phyloP scores from a whole-genome alignment of 371 early-diverging fungal species.

The Parasitella parasitica region DNA sequence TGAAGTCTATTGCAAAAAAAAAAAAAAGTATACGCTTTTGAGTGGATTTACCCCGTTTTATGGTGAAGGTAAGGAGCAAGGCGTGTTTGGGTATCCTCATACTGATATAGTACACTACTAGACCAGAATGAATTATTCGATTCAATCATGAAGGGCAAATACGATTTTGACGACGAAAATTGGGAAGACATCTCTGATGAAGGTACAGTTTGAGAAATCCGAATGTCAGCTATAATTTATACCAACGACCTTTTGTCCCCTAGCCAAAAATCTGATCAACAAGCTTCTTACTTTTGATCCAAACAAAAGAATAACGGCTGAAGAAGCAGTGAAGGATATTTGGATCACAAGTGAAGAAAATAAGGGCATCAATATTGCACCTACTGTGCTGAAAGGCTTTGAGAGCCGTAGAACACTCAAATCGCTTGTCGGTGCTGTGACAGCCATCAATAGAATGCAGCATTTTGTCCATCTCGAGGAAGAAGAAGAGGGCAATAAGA shows the following conservation, averaged over 20 bases:
- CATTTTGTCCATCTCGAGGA: neutral
- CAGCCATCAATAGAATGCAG: slow-evolving; percentile 20
- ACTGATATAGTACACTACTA: neutral
- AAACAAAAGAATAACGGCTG: slow-evolving; percentile 66
- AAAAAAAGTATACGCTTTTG: slow-evolving; percentile 69
- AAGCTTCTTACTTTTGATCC: slow-evolving; percentile 71
- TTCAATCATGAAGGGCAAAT: slow-evolving; percentile 62
- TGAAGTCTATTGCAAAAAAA: too few relatives aligned
- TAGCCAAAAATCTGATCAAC: slow-evolving; percentile 81
- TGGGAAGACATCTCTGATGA: slow-evolving; percentile 75
- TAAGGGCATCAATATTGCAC: slow-evolving; percentile 25
- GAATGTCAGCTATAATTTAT: too few relatives aligned
- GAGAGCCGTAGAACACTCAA: slow-evolving; percentile 23
- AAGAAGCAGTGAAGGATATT: slow-evolving; percentile 68
- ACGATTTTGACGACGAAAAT: slow-evolving; percentile 73
- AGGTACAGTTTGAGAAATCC: slow-evolving; percentile 28
- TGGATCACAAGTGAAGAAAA: slow-evolving; percentile 49
- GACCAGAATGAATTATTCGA: slow-evolving; percentile 60
- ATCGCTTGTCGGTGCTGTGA: slow-evolving; percentile 24
- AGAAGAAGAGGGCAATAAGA: neutral
- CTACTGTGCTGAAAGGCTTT: slow-evolving; percentile 33
- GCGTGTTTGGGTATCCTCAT: slow-evolving; percentile 5
- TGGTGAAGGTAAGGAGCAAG: slow-evolving; percentile 42
- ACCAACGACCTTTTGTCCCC: neutral
- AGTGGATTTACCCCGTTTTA: slow-evolving; percentile 90